These are phyloP conservation scores for Cladorrhinum sp. DNA, from an alignment of 2,329 filamentous ascomycete genomes.

Conservation along the genomic window DNA sequence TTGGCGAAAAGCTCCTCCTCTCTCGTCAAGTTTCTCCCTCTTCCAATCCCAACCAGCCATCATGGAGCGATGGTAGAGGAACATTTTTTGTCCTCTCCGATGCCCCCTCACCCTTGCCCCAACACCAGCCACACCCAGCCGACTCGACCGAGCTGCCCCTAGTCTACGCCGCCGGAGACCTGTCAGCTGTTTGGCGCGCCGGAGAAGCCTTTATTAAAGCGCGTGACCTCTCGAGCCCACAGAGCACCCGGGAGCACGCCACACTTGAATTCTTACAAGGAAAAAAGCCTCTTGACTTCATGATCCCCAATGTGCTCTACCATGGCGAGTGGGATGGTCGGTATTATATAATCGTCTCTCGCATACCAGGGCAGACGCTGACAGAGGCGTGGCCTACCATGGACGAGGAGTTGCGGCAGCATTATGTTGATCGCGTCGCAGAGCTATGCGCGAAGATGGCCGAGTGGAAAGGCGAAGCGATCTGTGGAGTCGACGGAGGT, in stretches of 20 bases:
- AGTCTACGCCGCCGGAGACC: conserved; percentile 6
- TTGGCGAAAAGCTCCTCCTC: background rate
- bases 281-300: conserved; percentile 19
- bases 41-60: background rate
- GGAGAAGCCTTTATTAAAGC: conserved; percentile 26
- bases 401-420: conserved; percentile 22
- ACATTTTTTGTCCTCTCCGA: conserved; percentile 5
- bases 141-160: background rate
- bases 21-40: background rate
- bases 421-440: conserved; percentile 26
- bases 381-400: conserved; percentile 27
- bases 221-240: conserved; percentile 6
- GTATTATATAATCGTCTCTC: conserved; percentile 29
- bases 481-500: conserved; percentile 23
- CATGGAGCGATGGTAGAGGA: conserved; percentile 8
- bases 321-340: conserved; percentile 26
- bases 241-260: conserved; percentile 21
- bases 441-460: conserved; percentile 18
- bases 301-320: conserved; percentile 21
- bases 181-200: conserved; percentile 20
- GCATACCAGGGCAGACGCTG: conserved; percentile 29
- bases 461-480: conserved; percentile 13
- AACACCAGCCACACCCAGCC: background rate
- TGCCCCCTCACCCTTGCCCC: background rate
- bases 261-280: conserved; percentile 19